Evolutionary conservation across 2,329 filamentous ascomycete species (phyloP), one percentile per base, ranked within the genome.

Genomic region (Colletotrichum gigasporum): DNA sequence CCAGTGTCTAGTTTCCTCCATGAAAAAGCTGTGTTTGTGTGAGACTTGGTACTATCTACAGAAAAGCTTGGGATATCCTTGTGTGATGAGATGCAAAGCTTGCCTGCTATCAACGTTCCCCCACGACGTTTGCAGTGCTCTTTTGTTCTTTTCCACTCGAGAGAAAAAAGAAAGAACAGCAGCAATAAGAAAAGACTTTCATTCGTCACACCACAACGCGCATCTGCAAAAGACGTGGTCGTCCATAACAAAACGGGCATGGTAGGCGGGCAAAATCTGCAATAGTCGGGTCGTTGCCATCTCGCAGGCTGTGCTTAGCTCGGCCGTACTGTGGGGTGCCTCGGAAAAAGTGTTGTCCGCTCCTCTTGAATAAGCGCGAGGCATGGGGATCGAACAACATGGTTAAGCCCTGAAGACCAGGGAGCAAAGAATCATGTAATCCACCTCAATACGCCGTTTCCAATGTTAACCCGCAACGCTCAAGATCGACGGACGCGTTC

Each of bases 11-110:
- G 47, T 52, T 55, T 48, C 55, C 61, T 48, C 61, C 47, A 6
- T 54, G 37, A 42, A 59, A 59, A 53, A 53, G 22, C n/a, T 35
- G 37, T 60, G 54, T 64, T 39, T 64, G 53, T 64, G 55, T 60
- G 61, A 61, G 44, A 56, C 48, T 55, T 56, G 35, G 54, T 66
- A 55, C 67, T 71, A 71, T 71, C 70, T 71, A 71, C 70, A 71
- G 68, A 71, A 69, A 70, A 65, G 65, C 53, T 63, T 55, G 69
- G 69, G 69, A 71, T 71, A 71, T 71, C 69, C 69, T 71, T 69
- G 68, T 59, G 66, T 66, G 44, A 44, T 66, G 55, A 61, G 41
- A 67, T 69, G 68, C 62, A 37, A 62, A 61, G 53, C 57, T 52
- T 63, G 68, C 64, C 62, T 60, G 58, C 59, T 51, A 53, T 45